phyloP scores from a whole-genome alignment of 2,329 filamentous ascomycete genomes.

The Sclerotiophoma versabilis region DNA sequence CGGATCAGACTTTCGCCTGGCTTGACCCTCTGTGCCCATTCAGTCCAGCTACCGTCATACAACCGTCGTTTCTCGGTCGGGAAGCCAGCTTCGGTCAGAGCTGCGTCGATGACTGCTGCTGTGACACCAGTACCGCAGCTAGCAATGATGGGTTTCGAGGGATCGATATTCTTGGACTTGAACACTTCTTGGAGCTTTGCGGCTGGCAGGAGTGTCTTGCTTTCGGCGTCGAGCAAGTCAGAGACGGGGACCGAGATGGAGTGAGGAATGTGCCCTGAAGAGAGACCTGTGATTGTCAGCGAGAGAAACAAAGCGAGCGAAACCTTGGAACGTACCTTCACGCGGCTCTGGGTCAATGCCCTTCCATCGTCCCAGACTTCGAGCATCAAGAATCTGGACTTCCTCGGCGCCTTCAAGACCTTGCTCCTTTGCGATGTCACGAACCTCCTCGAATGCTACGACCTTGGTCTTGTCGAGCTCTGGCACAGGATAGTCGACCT shows the following conservation, averaged over 20 bases:
- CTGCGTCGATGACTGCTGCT: slow-evolving; percentile 88
- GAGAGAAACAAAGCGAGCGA: background rate
- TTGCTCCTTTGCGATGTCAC: slow-evolving; percentile 74
- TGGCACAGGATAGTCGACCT: slow-evolving; percentile 53
- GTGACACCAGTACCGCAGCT: slow-evolving; percentile 95
- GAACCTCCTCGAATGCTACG: slow-evolving; percentile 82
- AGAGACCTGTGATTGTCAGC: slow-evolving; percentile 57
- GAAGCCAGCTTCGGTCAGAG: slow-evolving; percentile 78
- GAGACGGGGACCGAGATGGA: slow-evolving; percentile 83
- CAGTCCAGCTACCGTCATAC: slow-evolving; percentile 99
- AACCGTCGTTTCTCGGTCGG: slow-evolving; percentile 74
- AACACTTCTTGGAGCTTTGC: slow-evolving; percentile 79
- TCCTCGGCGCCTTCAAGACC: slow-evolving; percentile 85
- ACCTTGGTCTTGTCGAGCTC: slow-evolving; percentile 67
- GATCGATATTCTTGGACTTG: slow-evolving; percentile 78
- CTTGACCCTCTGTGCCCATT: slow-evolving; percentile 72
- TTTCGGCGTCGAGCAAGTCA: slow-evolving; percentile 80
- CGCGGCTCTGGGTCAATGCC: slow-evolving; percentile 87
- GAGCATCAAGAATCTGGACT: slow-evolving; percentile 88
- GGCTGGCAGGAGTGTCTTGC: slow-evolving; percentile 77
- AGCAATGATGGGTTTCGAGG: slow-evolving; percentile 80
- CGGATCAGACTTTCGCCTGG: slow-evolving; percentile 68
- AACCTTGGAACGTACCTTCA: slow-evolving; percentile 59
- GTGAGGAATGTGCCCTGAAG: slow-evolving; percentile 90
- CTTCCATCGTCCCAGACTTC: slow-evolving; percentile 79